Percentiles rank a stretch among this genome's conserved stretches.
phyloP scores from a whole-genome alignment of 2,329 filamentous ascomycete genomes.

The Apiospora saccharicola region DNA sequence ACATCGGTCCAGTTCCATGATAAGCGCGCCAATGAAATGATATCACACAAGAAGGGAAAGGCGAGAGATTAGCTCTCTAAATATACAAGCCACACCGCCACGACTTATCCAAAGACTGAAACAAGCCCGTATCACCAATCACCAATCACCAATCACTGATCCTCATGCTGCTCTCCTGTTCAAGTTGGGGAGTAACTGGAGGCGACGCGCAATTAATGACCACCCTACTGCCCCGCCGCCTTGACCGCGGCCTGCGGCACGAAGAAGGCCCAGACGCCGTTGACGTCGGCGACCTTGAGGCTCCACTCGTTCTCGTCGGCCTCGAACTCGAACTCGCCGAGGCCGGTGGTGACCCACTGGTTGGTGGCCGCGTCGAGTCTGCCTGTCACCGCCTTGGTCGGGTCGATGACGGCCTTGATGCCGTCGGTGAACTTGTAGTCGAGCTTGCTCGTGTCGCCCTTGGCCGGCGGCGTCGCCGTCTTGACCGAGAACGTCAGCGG shows the following conservation, averaged over 20 bases:
- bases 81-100: too few relatives aligned
- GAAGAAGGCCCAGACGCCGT: conserved; percentile 30
- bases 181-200: too few relatives aligned
- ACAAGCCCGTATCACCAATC: too few relatives aligned
- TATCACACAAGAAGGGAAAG: too few relatives aligned
- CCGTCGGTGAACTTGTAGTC: conserved; percentile 31
- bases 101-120: too few relatives aligned
- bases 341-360: conserved; percentile 27
- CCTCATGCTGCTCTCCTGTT: too few relatives aligned
- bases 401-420: conserved; percentile 27
- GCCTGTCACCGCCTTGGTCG: conserved; percentile 25
- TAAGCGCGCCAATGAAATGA: too few relatives aligned
- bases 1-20: too few relatives aligned
- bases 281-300: conserved; percentile 29
- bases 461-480: conserved; percentile 23
- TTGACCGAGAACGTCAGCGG: conserved; percentile 27
- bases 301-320: conserved; percentile 31
- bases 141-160: too few relatives aligned
- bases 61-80: too few relatives aligned
- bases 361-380: conserved; percentile 29
- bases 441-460: conserved; percentile 28
- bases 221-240: background rate
- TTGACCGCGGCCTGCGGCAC: conserved; percentile 27
- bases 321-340: conserved; percentile 33
- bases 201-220: background rate